phyloP scores from a whole-genome alignment of 768 basidiomycete genomes.

The Boletus vermiculosoides region DNA sequence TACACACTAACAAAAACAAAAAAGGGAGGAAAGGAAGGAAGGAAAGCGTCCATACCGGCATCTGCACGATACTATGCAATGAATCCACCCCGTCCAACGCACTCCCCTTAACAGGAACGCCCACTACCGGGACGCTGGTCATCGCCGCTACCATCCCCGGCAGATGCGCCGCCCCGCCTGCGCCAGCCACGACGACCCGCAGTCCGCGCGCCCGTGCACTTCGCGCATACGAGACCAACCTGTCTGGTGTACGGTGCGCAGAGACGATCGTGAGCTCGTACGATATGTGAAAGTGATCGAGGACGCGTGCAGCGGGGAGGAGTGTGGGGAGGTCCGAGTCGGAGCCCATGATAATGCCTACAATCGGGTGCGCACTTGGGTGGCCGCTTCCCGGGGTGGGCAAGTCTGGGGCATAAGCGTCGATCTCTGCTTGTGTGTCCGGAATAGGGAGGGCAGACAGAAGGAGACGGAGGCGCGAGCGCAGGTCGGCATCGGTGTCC shows the following conservation, averaged over 20 bases:
- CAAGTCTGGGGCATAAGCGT: constrained; percentile 49
- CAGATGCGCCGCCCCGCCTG: constrained; percentile 97
- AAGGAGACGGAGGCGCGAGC: constrained; percentile 67
- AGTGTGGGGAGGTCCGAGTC: constrained; percentile 97
- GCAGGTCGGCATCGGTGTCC: constrained; percentile 72
- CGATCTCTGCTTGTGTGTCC: constrained; percentile 43
- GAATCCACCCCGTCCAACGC: constrained; percentile 94
- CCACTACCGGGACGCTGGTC: constrained; percentile 89
- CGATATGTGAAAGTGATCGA: constrained; percentile 79
- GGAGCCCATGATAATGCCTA: constrained; percentile 97
- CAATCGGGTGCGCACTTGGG: constrained; percentile 70
- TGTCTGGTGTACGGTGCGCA: constrained; percentile 90
- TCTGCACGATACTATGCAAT: constrained; percentile 97
- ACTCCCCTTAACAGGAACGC: constrained; percentile 96
- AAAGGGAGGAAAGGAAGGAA: neutral
- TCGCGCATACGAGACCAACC: constrained; percentile 80
- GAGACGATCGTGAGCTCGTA: constrained; percentile 96
- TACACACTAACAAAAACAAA: neutral
- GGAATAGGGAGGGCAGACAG: constrained; percentile 58
- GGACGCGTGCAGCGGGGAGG: constrained; percentile 81
- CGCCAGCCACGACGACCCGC: constrained; percentile 85
- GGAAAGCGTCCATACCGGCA: constrained; percentile 75
- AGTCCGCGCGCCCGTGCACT: constrained; percentile 67
- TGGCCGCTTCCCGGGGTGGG: constrained; percentile 47
- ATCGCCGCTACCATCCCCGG: constrained; percentile 98